Conservation (phyloP, 1,284 basidiomycete species). For the Microbotryomycetes sp. region DNA sequence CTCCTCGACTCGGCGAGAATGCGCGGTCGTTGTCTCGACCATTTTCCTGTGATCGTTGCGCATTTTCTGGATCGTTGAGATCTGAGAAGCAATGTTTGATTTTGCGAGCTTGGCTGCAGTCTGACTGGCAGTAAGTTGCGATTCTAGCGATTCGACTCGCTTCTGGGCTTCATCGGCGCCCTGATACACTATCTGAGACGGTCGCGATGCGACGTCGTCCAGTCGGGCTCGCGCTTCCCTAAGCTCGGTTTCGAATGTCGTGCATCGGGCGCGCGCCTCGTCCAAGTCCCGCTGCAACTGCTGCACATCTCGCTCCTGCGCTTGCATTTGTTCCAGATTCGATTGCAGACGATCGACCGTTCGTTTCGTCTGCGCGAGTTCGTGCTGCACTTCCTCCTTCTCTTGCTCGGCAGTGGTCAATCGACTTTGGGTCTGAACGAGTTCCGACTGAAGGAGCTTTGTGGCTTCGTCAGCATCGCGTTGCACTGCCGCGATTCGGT, state of each 20-base stretch:
- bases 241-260: neutral
- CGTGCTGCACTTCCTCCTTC: neutral
- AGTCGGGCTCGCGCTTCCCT: neutral
- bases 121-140: constrained; percentile 5
- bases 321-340: neutral
- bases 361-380: neutral
- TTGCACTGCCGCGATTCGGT: neutral
- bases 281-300: neutral
- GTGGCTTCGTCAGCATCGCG: neutral
- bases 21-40: neutral
- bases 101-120: neutral
- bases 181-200: neutral
- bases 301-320: too few relatives aligned
- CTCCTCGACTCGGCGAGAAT: neutral
- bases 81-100: neutral
- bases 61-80: constrained; percentile 1
- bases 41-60: neutral
- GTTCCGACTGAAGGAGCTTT: neutral
- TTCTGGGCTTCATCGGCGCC: neutral
- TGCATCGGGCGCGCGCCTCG: neutral
- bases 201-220: neutral
- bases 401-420: neutral
- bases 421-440: too few relatives aligned
- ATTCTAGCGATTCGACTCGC: neutral
- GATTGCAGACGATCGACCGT: neutral